phyloP scores from a whole-genome alignment of 1,284 basidiomycete species.

The Volvariella volvacea region DNA sequence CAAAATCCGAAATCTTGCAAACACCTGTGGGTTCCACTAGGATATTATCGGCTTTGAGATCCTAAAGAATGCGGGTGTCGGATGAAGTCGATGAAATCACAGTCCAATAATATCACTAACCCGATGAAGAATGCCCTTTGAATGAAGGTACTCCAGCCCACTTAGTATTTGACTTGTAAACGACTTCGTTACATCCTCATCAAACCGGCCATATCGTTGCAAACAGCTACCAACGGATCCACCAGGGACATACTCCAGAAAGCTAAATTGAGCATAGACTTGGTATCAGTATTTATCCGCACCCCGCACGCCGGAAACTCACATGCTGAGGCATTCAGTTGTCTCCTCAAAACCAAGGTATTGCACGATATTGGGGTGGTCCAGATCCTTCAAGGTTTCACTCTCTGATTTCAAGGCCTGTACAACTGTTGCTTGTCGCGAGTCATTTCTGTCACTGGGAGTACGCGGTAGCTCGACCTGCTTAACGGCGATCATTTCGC shows the following conservation, averaged over 20 bases:
- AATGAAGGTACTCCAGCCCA: constrained; percentile 92
- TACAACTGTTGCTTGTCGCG: constrained; percentile 80
- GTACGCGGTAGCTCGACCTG: constrained; percentile 96
- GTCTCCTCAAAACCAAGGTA: constrained; percentile 98
- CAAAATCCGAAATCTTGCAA: constrained; percentile 99
- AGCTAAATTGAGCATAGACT: constrained; percentile 39
- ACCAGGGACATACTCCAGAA: constrained; percentile 97
- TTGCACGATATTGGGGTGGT: constrained; percentile 96
- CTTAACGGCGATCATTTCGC: constrained; percentile 99
- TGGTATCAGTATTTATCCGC: neutral
- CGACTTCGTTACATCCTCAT: constrained; percentile 87
- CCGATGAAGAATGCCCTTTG: constrained; percentile 87
- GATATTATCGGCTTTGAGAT: constrained; percentile 98
- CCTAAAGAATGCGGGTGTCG: constrained; percentile 36
- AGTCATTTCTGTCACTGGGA: constrained; percentile 84
- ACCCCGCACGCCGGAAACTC: constrained; percentile 24
- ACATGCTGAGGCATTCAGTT: constrained; percentile 88
- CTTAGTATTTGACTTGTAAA: constrained; percentile 91
- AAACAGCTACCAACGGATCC: constrained; percentile 93
- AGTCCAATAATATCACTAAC: constrained; percentile 33
- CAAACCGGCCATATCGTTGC: constrained; percentile 88
- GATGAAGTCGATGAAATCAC: constrained; percentile 5
- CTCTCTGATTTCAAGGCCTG: constrained; percentile 93
- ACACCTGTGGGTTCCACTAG: constrained; percentile 89
- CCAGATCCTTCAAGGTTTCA: constrained; percentile 91